These are phyloP conservation scores for Prunus davidiana DNA, from an alignment of 306 rosid genomes.

Conservation along the genomic window DNA sequence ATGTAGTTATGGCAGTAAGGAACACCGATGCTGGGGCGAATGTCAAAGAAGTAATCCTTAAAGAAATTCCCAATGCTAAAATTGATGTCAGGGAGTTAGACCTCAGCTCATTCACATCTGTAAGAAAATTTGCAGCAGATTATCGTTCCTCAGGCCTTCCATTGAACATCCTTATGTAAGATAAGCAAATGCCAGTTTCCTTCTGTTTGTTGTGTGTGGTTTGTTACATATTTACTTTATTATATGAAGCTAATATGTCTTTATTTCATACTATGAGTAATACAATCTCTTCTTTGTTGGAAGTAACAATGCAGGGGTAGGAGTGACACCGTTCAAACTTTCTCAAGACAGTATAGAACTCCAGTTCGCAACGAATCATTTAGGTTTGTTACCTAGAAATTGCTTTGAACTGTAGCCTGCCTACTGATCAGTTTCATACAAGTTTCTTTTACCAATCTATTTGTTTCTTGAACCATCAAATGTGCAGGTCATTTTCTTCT, in stretches of 20 bases:
- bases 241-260: no score
- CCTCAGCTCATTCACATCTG: conserved; percentile 64
- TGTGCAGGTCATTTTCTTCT: conserved; percentile 81
- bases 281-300: conserved; percentile 19
- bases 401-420: background rate
- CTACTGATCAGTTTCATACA: no score
- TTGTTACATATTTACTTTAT: no score
- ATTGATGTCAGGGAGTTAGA: conserved; percentile 67
- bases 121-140: conserved; percentile 55
- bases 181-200: background rate
- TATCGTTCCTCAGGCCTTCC: conserved; percentile 58
- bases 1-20: conserved; percentile 73
- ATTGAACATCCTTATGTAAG: conserved; percentile 82
- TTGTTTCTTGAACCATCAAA: background rate
- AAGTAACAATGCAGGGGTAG: conserved; percentile 86
- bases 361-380: conserved; percentile 77
- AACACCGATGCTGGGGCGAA: conserved; percentile 43
- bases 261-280: background rate
- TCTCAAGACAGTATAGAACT: conserved; percentile 72
- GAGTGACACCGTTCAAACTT: conserved; percentile 62
- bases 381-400: conserved; percentile 38
- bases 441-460: background rate
- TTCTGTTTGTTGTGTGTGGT: background rate
- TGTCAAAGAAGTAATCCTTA: conserved; percentile 46
- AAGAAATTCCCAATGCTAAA: conserved; percentile 60